phyloP scores from a whole-genome alignment of 2,329 filamentous ascomycete species.

The Hypoxylon sp. region DNA sequence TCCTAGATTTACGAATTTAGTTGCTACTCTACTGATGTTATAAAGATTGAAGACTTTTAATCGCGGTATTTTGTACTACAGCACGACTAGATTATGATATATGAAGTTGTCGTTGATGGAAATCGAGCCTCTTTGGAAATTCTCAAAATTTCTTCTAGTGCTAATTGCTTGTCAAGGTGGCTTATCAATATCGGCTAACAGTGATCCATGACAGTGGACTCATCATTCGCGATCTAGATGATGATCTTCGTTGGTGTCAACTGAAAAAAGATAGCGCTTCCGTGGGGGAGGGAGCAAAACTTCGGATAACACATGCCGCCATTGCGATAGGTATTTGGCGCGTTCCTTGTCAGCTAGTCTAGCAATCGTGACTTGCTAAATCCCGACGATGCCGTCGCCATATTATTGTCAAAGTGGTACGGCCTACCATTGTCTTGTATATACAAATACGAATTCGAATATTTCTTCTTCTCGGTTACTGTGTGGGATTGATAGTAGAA shows the following conservation, averaged over 20 bases:
- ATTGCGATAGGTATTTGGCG: conserved; percentile 4
- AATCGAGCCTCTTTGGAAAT: conserved; percentile 4
- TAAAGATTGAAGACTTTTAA: neutral
- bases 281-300: conserved; percentile 17
- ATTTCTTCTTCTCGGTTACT: conserved; percentile 3
- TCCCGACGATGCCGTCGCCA: conserved; percentile 7
- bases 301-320: conserved; percentile 4
- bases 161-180: conserved; percentile 1
- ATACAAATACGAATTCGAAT: conserved; percentile 15
- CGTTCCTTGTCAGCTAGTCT: neutral
- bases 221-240: conserved; percentile 32
- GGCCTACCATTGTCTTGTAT: conserved; percentile 12
- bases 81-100: neutral
- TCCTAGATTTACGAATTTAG: neutral
- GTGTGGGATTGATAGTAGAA: conserved; percentile 8
- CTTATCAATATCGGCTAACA: conserved; percentile 9
- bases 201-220: conserved; percentile 24
- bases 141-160: conserved; percentile 1
- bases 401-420: conserved; percentile 9
- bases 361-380: conserved; percentile 12
- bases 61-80: neutral
- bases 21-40: neutral
- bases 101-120: conserved; percentile 2
- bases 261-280: conserved; percentile 25
- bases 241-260: conserved; percentile 36